A percentile compares a stretch with the other conserved stretches of the same genome.
Evolutionary conservation across 139 green algal species (phyloP).

Genomic region (Chlorella sp.): DNA sequence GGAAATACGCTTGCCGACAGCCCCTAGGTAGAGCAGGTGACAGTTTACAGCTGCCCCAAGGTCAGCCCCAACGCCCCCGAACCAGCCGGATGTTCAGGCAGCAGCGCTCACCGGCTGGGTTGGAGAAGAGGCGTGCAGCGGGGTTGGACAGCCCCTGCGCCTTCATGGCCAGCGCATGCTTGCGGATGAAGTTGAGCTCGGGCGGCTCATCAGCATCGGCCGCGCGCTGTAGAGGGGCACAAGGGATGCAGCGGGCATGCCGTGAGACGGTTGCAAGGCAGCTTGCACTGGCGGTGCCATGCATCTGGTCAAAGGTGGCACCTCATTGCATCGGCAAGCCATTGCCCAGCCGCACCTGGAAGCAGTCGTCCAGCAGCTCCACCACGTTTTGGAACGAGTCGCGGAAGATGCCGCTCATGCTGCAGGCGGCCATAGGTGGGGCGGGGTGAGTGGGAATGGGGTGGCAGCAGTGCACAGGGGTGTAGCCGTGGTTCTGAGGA

Average conservation of each 20-base stretch:
- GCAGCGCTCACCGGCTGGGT: conserved; percentile 75
- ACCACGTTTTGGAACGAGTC: conserved; percentile 94
- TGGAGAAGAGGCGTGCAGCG: conserved; percentile 91
- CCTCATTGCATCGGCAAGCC: too few relatives aligned
- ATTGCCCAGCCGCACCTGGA: conserved; percentile 58
- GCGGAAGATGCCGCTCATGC: conserved; percentile 96
- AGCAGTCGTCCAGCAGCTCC: conserved; percentile 97
- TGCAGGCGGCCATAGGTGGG: too few relatives aligned
- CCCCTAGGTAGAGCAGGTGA: too few relatives aligned
- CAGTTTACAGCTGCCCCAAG: too few relatives aligned
- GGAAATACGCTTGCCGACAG: too few relatives aligned
- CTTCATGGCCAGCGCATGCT: conserved; percentile 85
- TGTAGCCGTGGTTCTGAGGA: too few relatives aligned
- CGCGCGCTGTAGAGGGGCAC: conserved; percentile 41
- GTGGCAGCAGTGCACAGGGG: too few relatives aligned
- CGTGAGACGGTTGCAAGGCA: not conserved
- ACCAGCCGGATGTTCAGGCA: too few relatives aligned
- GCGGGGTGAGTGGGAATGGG: too few relatives aligned
- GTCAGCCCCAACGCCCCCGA: not conserved
- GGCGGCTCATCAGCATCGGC: conserved; percentile 78
- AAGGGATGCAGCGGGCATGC: not conserved
- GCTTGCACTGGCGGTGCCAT: too few relatives aligned
- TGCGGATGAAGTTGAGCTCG: conserved; percentile 94
- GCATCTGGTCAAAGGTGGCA: too few relatives aligned
- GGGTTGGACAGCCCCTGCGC: conserved; percentile 73